phyloP scores from a whole-genome alignment of 352 stramenopile species.

The Thalassiosira allenii region DNA sequence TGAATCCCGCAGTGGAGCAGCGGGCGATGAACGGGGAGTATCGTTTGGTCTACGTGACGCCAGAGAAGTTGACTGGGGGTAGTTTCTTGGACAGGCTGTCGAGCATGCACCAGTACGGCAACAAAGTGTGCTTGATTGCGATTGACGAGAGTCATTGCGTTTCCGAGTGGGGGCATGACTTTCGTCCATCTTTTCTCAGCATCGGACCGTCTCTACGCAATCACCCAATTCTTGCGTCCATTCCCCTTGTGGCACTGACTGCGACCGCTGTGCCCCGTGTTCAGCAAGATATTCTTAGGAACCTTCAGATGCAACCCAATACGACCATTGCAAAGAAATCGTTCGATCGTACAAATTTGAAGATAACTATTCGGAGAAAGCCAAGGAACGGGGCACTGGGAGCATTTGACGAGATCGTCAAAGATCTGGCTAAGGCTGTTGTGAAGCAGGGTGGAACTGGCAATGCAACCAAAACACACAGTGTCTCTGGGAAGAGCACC shows the following conservation, averaged over 20 bases:
- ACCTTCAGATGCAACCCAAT: constrained; percentile 52
- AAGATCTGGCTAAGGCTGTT: constrained; percentile 32
- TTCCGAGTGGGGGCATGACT: constrained; percentile 80
- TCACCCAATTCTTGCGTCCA: constrained; percentile 27
- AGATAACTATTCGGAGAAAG: constrained; percentile 57
- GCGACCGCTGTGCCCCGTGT: constrained; percentile 73
- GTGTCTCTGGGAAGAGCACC: constrained; percentile 51
- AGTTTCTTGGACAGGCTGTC: constrained; percentile 53
- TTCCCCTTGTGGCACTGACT: constrained; percentile 80
- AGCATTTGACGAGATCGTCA: constrained; percentile 51
- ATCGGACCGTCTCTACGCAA: constrained; percentile 50
- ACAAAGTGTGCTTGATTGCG: constrained; percentile 85
- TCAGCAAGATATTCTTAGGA: constrained; percentile 65
- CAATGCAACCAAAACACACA: constrained; percentile 1
- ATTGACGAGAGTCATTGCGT: constrained; percentile 86
- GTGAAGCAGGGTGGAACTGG: constrained; percentile 5
- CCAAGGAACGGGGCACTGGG: constrained; percentile 34
- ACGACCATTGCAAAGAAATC: constrained; percentile 61
- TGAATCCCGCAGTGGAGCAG: constrained; percentile 55
- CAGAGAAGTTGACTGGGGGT: constrained; percentile 66
- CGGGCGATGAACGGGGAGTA: constrained; percentile 67
- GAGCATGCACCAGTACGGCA: constrained; percentile 41
- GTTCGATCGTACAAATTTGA: constrained; percentile 77
- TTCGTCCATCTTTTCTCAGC: constrained; percentile 58
- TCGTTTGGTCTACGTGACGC: constrained; percentile 79